Conservation (phyloP, 148 eudicot genomes). For the Camellia granthamiana region DNA sequence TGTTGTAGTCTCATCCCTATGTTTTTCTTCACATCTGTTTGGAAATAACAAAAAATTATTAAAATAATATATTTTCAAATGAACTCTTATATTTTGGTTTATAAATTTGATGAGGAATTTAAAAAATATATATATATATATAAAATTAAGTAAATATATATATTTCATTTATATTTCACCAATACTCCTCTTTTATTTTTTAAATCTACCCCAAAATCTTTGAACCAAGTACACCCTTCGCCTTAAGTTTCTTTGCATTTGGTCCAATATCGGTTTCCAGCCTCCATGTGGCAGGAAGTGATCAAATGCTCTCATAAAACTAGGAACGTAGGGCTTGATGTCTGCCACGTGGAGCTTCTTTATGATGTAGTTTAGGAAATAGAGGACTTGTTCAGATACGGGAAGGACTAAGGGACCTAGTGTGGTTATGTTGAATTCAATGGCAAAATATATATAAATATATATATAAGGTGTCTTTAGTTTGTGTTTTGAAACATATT, state of each 20-base stretch:
- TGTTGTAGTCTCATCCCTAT: too few species aligned
- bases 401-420: constrained; percentile 32
- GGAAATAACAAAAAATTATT: too few species aligned
- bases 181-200: not conserved
- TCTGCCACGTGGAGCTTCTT: not conserved
- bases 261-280: constrained; percentile 24
- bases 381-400: constrained; percentile 21
- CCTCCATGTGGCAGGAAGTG: constrained; percentile 32
- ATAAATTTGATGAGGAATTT: too few species aligned
- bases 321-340: constrained; percentile 14
- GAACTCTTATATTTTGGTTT: too few species aligned
- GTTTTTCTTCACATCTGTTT: too few species aligned
- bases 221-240: constrained; percentile 7
- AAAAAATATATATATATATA: too few species aligned
- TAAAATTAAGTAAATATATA: too few species aligned
- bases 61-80: too few species aligned
- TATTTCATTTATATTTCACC: too few species aligned
- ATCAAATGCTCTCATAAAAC: constrained; percentile 13
- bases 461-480: too few species aligned
- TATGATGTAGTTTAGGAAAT: not conserved
- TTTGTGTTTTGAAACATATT: too few species aligned
- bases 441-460: not conserved
- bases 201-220: constrained; percentile 28
- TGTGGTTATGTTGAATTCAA: constrained; percentile 23
- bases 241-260: constrained; percentile 19